Evolutionary conservation across 2,329 filamentous ascomycete genomes (phyloP).

Genomic region (Sarocladium strictum): DNA sequence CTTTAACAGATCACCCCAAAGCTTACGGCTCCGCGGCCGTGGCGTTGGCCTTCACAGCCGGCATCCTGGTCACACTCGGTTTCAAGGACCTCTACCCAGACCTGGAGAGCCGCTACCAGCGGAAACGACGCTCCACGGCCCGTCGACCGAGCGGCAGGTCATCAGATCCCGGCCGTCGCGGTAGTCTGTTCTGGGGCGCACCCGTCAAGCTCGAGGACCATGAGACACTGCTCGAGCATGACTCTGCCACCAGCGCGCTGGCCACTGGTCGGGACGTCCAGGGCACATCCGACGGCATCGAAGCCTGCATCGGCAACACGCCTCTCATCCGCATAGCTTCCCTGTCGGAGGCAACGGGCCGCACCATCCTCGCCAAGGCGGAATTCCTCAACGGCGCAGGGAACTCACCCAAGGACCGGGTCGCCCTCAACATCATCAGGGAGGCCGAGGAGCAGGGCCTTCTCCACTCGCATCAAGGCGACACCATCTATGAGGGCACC

Average conservation of each 20-base stretch:
- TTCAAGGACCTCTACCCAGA: conserved; percentile 78
- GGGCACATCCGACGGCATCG: conserved; percentile 67
- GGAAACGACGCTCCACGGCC: conserved; percentile 25
- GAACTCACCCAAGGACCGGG: conserved; percentile 89
- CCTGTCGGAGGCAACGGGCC: conserved; percentile 79
- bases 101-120: conserved; percentile 59
- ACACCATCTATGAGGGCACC: conserved; percentile 96
- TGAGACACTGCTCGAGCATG: conserved; percentile 28
- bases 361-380: conserved; percentile 86
- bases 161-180: conserved; percentile 20
- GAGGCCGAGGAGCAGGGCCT: conserved; percentile 73
- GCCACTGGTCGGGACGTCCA: conserved; percentile 23
- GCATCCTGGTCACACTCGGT: conserved; percentile 67
- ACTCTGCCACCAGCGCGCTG: conserved; percentile 14
- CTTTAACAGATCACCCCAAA: conserved; percentile 54
- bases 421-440: conserved; percentile 84
- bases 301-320: conserved; percentile 89
- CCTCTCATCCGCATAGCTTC: conserved; percentile 82
- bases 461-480: conserved; percentile 72
- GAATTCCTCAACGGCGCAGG: conserved; percentile 96
- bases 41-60: conserved; percentile 68
- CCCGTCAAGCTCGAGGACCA: conserved; percentile 52
- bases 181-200: conserved; percentile 39
- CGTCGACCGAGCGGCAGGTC: background rate
- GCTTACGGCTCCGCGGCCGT: conserved; percentile 61